Conservation (phyloP, 2,329 filamentous ascomycete species). For the Cephalotrichum gorgonifer region DNA sequence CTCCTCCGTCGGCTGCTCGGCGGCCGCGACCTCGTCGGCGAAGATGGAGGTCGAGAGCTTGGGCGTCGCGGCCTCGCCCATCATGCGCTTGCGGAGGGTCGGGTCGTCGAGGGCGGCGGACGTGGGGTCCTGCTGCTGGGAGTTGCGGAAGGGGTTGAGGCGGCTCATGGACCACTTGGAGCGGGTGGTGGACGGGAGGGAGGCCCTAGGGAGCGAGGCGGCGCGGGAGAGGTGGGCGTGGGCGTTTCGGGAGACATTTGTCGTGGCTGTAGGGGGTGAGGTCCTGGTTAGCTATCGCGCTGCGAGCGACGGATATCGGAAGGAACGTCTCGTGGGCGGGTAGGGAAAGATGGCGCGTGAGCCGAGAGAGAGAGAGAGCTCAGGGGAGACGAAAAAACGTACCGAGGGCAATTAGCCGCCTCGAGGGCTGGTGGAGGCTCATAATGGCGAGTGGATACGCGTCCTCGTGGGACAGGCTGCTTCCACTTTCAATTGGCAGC, state of each 20-base stretch:
- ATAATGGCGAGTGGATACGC: slow-evolving; percentile 2
- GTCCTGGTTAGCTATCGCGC: not conserved
- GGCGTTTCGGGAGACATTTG: slow-evolving; percentile 6
- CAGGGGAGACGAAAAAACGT: not conserved
- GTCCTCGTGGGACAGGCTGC: not conserved
- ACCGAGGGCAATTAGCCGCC: slow-evolving; percentile 3
- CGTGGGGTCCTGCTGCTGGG: slow-evolving; percentile 14
- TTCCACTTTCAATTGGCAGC: not conserved
- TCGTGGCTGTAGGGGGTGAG: not conserved
- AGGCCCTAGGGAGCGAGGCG: slow-evolving; percentile 8
- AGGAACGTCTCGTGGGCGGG: too few relatives aligned
- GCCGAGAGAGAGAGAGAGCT: not conserved
- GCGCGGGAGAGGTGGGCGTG: slow-evolving; percentile 8
- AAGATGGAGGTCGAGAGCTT: slow-evolving; percentile 49
- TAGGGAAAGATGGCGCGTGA: too few relatives aligned
- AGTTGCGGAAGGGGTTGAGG: slow-evolving; percentile 18
- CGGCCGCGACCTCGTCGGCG: slow-evolving; percentile 41
- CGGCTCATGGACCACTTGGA: slow-evolving; percentile 31
- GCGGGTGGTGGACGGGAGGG: slow-evolving; percentile 19
- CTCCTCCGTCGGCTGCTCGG: slow-evolving; percentile 23
- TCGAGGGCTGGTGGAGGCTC: slow-evolving; percentile 3
- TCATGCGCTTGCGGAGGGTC: slow-evolving; percentile 29
- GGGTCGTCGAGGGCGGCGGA: slow-evolving; percentile 31
- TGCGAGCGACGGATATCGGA: too few relatives aligned
- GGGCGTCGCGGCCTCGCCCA: slow-evolving; percentile 26